phyloP scores from a whole-genome alignment of 805 yeast species.

The Yamadazyma takamatsuzukensis region DNA sequence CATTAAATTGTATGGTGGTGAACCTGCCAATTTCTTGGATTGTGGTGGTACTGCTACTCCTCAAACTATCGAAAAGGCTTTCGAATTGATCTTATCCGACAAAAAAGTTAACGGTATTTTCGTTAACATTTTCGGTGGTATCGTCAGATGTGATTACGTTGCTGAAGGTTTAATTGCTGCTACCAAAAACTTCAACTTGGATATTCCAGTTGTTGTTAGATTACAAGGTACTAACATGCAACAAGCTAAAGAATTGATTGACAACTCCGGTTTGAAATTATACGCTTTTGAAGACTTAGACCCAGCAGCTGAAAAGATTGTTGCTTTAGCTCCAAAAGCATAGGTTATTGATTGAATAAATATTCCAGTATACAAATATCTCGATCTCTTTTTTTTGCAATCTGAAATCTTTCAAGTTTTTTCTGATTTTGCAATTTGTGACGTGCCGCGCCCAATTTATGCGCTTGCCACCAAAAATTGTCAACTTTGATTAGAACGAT shows the following conservation, averaged over 20 bases:
- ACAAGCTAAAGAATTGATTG: conserved; percentile 81
- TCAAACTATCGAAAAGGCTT: conserved; percentile 94
- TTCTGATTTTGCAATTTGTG: too few species aligned
- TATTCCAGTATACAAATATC: not conserved
- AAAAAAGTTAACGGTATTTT: conserved; percentile 88
- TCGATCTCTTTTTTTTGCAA: too few species aligned
- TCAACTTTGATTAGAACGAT: too few species aligned
- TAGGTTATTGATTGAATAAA: not conserved
- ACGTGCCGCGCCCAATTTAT: too few species aligned
- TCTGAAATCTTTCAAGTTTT: too few species aligned
- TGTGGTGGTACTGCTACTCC: conserved; percentile 99
- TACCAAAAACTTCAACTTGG: conserved; percentile 84
- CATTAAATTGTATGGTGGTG: conserved; percentile 96
- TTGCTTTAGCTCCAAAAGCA: conserved; percentile 55
- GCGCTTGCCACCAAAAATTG: conserved; percentile 4
- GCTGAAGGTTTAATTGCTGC: conserved; percentile 97
- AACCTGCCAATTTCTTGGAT: conserved; percentile 98
- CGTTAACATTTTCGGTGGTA: conserved; percentile 99
- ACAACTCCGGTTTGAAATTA: conserved; percentile 87
- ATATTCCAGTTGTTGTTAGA: conserved; percentile 95
- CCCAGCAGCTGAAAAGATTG: conserved; percentile 95
- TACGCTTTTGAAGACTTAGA: conserved; percentile 90
- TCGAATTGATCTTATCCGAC: conserved; percentile 88
- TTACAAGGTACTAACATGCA: conserved; percentile 96
- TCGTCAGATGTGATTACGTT: conserved; percentile 98